Percentiles rank a stretch among this genome's conserved stretches.
Conservation (phyloP, 345 rosid genomes). For the Conringia planisiliqua region DNA sequence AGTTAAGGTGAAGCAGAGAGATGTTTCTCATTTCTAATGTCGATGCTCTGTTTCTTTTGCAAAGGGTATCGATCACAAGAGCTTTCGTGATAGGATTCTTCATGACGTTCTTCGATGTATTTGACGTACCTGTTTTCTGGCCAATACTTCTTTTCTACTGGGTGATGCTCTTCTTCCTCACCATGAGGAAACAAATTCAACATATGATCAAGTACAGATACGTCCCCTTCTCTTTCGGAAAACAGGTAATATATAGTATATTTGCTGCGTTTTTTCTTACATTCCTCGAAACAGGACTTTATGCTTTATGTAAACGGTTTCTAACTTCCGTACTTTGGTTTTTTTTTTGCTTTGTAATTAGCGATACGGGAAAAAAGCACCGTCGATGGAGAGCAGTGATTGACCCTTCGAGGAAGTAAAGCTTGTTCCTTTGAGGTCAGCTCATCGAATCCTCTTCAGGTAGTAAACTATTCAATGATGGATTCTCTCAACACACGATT, state of each 20-base stretch:
- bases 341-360: conserved; percentile 21
- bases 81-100: conserved; percentile 65
- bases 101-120: conserved; percentile 63
- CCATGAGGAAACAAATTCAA: conserved; percentile 74
- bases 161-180: conserved; percentile 59
- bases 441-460: not conserved
- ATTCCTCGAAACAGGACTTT: too few species aligned
- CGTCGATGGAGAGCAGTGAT: conserved; percentile 40
- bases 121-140: conserved; percentile 90
- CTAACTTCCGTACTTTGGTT: not conserved
- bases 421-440: not conserved
- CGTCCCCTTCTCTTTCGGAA: conserved; percentile 76
- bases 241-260: too few species aligned
- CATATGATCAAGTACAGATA: conserved; percentile 87
- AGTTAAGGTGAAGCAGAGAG: not conserved
- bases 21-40: not conserved
- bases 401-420: not conserved
- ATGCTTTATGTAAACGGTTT: not conserved
- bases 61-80: conserved; percentile 58
- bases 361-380: conserved; percentile 55
- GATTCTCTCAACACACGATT: not conserved
- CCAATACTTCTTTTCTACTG: conserved; percentile 89
- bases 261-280: not conserved
- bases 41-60: not conserved
- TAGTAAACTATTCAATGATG: not conserved